phyloP scores from a whole-genome alignment of 306 rosid species.

The Quercus mongolica region DNA sequence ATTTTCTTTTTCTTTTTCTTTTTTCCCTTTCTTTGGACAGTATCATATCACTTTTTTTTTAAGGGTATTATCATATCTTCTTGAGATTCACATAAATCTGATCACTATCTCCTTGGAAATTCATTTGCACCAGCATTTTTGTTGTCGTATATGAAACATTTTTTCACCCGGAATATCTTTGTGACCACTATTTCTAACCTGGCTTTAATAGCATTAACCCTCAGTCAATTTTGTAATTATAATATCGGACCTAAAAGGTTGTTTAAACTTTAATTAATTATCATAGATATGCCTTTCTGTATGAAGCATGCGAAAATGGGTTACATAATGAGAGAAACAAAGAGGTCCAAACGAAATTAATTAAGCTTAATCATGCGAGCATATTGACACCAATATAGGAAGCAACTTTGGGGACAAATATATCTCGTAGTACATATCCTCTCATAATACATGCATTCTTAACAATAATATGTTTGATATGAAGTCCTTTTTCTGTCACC shows the following conservation, averaged over 20 bases:
- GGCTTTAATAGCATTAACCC: neutral
- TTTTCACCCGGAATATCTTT: neutral
- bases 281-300: neutral
- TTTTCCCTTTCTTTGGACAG: neutral
- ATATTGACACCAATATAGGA: neutral
- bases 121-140: neutral
- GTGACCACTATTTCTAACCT: neutral
- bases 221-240: neutral
- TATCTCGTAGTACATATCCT: neutral
- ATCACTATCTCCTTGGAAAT: neutral
- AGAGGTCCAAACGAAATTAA: constrained; percentile 8
- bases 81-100: neutral
- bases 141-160: neutral
- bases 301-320: constrained; percentile 23
- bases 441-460: neutral
- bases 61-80: neutral
- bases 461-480: neutral
- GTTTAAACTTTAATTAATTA: neutral
- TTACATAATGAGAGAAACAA: constrained; percentile 12
- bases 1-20: too few relatives aligned
- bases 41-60: too few relatives aligned
- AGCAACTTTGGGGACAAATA: neutral
- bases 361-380: neutral
- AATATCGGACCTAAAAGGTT: neutral
- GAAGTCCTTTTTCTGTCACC: neutral